A percentile compares a stretch with the other conserved stretches of the same genome.
phyloP scores from a whole-genome alignment of 306 rosid species.

The Erythrophleum fordii region DNA sequence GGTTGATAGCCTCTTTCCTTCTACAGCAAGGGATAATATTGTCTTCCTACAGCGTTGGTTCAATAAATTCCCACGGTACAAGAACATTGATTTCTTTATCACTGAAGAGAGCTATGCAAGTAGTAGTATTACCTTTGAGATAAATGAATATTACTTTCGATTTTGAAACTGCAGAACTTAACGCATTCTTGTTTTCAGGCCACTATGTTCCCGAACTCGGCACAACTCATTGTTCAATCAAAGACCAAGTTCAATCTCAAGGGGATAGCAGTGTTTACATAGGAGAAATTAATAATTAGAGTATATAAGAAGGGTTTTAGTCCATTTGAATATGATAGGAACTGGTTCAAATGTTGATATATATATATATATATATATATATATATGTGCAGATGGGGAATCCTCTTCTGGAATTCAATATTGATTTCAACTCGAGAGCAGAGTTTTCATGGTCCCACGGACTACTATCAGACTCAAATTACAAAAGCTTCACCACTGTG shows the following conservation, averaged over 20 bases:
- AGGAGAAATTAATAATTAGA: neutral
- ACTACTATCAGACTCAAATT: slow-evolving; percentile 62
- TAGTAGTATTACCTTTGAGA: neutral
- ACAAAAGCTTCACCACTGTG: slow-evolving; percentile 40
- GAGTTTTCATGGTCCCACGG: slow-evolving; percentile 75
- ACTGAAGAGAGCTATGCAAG: slow-evolving; percentile 86
- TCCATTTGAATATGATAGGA: neutral
- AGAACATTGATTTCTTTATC: slow-evolving; percentile 59
- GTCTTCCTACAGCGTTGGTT: slow-evolving; percentile 67
- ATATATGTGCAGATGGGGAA: slow-evolving; percentile 63
- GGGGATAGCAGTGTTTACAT: slow-evolving; percentile 70
- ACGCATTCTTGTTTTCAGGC: slow-evolving; percentile 46
- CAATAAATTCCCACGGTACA: slow-evolving; percentile 56
- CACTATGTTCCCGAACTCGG: slow-evolving; percentile 87
- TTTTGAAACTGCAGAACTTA: neutral
- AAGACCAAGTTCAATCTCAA: slow-evolving; percentile 56
- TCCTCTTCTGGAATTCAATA: slow-evolving; percentile 68
- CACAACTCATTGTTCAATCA: slow-evolving; percentile 60
- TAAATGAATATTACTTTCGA: neutral
- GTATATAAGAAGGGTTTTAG: neutral
- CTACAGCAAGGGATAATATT: slow-evolving; percentile 67
- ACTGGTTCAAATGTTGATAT: neutral
- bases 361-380: neutral
- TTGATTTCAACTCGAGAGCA: slow-evolving; percentile 62
- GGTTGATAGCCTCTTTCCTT: neutral